Percentiles rank a stretch among this genome's conserved stretches.
phyloP scores from a whole-genome alignment of 805 yeast species.

The Suhomyces sp. region DNA sequence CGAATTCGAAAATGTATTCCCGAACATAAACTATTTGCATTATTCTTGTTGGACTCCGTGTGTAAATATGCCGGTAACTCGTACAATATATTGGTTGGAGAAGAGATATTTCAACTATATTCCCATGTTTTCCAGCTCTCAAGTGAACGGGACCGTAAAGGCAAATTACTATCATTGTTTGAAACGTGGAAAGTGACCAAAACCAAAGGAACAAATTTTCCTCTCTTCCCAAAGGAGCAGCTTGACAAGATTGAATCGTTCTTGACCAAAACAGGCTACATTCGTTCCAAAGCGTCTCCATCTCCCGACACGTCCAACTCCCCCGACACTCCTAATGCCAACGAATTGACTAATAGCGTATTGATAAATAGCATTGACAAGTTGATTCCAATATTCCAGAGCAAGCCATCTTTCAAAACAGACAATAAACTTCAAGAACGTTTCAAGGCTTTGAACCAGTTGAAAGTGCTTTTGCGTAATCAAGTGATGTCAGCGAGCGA shows the following conservation, averaged over 20 bases:
- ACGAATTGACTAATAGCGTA: slow-evolving; percentile 13
- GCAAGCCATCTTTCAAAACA: slow-evolving; percentile 32
- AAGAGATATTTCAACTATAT: slow-evolving; percentile 65
- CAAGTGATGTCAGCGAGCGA: slow-evolving; percentile 35
- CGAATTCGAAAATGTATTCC: slow-evolving; percentile 79
- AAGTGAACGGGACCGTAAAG: slow-evolving; percentile 65
- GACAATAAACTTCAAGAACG: slow-evolving; percentile 44
- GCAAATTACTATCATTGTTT: slow-evolving; percentile 70
- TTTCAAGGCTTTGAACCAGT: slow-evolving; percentile 43
- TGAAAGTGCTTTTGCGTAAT: slow-evolving; percentile 38
- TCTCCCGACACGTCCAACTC: neutral
- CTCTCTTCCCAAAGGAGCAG: slow-evolving; percentile 70
- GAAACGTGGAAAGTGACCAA: slow-evolving; percentile 83
- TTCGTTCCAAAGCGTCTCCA: neutral
- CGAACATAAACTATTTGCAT: slow-evolving; percentile 74
- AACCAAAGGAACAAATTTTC: slow-evolving; percentile 54
- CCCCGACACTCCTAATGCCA: neutral
- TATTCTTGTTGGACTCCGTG: slow-evolving; percentile 86
- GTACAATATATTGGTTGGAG: slow-evolving; percentile 74
- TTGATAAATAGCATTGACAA: slow-evolving; percentile 35
- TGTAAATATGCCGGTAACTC: slow-evolving; percentile 90
- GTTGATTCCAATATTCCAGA: slow-evolving; percentile 43
- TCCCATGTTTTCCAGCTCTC: slow-evolving; percentile 77
- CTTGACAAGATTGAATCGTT: slow-evolving; percentile 73
- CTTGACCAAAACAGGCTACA: slow-evolving; percentile 39